A percentile compares a stretch with the other conserved stretches of the same genome.
Evolutionary conservation across 108 stramenopile species (phyloP).

Genomic region (Cyclotella baltica): DNA sequence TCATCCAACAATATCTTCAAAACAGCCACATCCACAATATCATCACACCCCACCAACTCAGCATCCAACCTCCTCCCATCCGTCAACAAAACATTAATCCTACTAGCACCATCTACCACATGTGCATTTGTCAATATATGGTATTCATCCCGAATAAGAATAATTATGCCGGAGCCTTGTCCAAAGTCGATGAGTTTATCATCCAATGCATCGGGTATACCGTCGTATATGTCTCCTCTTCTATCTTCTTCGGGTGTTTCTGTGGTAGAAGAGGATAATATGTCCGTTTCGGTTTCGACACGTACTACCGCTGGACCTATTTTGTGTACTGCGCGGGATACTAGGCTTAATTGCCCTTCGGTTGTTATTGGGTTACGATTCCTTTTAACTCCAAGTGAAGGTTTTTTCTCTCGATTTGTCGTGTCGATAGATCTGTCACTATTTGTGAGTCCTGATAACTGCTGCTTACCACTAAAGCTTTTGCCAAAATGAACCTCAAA

Average conservation of each 20-base stretch:
- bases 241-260: slow-evolving; percentile 26
- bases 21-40: slow-evolving; percentile 92
- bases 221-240: slow-evolving; percentile 51
- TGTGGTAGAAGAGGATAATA: slow-evolving; percentile 21
- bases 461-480: slow-evolving; percentile 12
- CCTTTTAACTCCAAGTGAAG: neutral
- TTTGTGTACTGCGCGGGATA: slow-evolving; percentile 75
- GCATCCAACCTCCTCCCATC: slow-evolving; percentile 85
- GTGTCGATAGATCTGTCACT: neutral
- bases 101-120: slow-evolving; percentile 85
- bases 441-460: neutral
- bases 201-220: slow-evolving; percentile 31
- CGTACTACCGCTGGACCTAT: slow-evolving; percentile 88
- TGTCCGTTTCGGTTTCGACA: slow-evolving; percentile 85
- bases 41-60: slow-evolving; percentile 79
- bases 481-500: slow-evolving; percentile 55
- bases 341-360: slow-evolving; percentile 50
- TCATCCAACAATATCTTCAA: slow-evolving; percentile 72
- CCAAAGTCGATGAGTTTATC: slow-evolving; percentile 64
- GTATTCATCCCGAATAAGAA: slow-evolving; percentile 64
- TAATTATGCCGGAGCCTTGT: slow-evolving; percentile 89
- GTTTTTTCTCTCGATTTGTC: neutral
- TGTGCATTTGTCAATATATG: slow-evolving; percentile 92
- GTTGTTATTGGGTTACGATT: neutral
- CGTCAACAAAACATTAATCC: slow-evolving; percentile 82